A percentile compares a stretch with the other conserved stretches of the same genome.
Conservation (phyloP, 2,329 filamentous ascomycete genomes). For the Dryadomyces sulphureus region DNA sequence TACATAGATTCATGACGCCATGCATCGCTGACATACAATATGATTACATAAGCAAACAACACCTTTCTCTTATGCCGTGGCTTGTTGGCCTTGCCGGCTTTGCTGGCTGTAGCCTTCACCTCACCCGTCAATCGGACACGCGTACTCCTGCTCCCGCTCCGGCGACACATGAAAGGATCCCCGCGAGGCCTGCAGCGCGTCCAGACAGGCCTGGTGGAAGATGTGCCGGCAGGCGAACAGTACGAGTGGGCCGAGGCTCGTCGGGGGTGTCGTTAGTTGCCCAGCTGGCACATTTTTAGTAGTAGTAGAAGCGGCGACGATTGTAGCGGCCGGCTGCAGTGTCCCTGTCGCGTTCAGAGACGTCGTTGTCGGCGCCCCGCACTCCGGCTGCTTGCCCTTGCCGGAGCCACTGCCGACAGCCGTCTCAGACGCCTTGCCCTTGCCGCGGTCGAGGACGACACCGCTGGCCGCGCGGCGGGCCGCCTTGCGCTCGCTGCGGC, state of each 20-base stretch:
- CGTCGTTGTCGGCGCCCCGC: background rate
- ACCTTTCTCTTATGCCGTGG: too few species aligned
- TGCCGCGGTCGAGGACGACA: slow-evolving; percentile 19
- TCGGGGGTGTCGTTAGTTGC: slow-evolving; percentile 7
- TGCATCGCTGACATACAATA: too few species aligned
- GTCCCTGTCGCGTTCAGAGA: background rate
- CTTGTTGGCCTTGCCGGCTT: too few species aligned
- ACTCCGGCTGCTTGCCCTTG: slow-evolving; percentile 26
- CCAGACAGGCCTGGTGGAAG: slow-evolving; percentile 54
- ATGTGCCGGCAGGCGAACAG: slow-evolving; percentile 58
- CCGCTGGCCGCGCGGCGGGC: slow-evolving; percentile 6
- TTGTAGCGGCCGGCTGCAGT: background rate
- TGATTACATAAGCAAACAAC: too few species aligned
- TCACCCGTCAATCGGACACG: slow-evolving; percentile 42
- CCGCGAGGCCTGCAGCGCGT: slow-evolving; percentile 36
- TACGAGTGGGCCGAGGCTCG: slow-evolving; percentile 47
- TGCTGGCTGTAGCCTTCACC: background rate
- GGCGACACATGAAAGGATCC: slow-evolving; percentile 20
- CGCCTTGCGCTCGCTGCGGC: slow-evolving; percentile 18
- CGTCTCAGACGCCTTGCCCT: slow-evolving; percentile 19
- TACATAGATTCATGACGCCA: too few species aligned
- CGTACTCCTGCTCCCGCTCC: slow-evolving; percentile 30
- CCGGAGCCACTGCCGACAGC: slow-evolving; percentile 4
- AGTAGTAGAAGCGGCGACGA: slow-evolving; percentile 8
- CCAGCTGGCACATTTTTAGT: slow-evolving; percentile 12